Evolutionary conservation across 2,329 filamentous ascomycete genomes (phyloP).

Genomic region (Colletotrichum orchidophilum): DNA sequence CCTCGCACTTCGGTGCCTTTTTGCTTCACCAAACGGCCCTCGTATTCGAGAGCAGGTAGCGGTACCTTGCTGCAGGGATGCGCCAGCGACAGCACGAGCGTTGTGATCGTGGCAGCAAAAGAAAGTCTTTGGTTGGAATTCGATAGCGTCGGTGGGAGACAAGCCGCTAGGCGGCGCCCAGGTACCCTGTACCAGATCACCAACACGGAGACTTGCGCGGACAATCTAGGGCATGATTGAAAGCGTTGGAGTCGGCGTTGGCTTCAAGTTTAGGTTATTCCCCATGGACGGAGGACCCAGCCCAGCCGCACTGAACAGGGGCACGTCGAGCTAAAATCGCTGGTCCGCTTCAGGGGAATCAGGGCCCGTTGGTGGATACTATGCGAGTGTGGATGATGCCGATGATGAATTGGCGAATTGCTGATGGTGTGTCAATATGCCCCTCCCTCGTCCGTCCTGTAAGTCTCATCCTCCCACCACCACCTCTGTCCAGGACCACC

Average conservation of each 20-base stretch:
- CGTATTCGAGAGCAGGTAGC: constrained; percentile 34
- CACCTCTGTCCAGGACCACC: not conserved
- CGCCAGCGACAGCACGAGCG: constrained; percentile 14
- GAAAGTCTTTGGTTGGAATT: constrained; percentile 26
- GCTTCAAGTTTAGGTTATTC: not conserved
- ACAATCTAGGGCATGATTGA: not conserved
- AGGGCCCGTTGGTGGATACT: not conserved
- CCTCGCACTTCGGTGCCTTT: not conserved
- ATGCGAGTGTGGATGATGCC: not conserved
- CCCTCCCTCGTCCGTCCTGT: not conserved
- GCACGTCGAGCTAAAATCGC: constrained; percentile 8
- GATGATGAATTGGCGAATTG: constrained; percentile 30
- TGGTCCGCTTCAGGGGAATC: constrained; percentile 28
- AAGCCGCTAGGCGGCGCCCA: constrained; percentile 24
- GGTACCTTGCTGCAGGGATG: constrained; percentile 33
- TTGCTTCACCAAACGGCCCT: constrained; percentile 25
- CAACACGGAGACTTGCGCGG: constrained; percentile 12
- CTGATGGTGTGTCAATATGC: constrained; percentile 17
- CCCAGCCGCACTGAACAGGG: constrained; percentile 28
- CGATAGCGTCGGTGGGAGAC: constrained; percentile 29
- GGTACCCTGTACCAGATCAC: constrained; percentile 17
- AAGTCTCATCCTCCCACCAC: constrained; percentile 5
- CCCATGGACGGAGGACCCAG: not conserved
- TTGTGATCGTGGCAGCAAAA: constrained; percentile 10
- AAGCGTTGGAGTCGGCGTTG: not conserved